These are phyloP conservation scores for Gardenia jasminoides DNA, from an alignment of 257 asterid genomes.

Conservation along the genomic window DNA sequence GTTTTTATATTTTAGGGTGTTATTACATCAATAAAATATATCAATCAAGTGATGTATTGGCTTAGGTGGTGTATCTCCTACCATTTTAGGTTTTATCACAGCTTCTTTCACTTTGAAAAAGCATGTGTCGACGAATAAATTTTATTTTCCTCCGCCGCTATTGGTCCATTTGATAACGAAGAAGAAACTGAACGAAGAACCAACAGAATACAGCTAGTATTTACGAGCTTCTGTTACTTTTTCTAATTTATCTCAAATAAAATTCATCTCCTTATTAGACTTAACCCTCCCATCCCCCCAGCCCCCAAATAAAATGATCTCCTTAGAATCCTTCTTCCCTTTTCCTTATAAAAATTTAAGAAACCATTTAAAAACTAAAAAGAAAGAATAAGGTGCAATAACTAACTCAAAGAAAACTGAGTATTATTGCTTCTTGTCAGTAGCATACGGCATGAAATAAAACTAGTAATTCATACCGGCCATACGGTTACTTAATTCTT, in stretches of 20 bases:
- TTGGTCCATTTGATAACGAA: neutral
- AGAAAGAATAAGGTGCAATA: neutral
- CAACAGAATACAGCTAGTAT: neutral
- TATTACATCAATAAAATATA: too few species aligned
- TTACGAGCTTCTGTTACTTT: neutral
- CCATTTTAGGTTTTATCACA: neutral
- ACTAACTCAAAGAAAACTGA: neutral
- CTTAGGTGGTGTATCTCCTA: neutral
- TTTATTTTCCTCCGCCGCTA: neutral
- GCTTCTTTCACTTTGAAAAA: neutral
- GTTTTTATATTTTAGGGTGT: neutral
- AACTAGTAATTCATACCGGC: neutral
- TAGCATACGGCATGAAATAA: neutral
- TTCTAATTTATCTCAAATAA: neutral
- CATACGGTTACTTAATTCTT: neutral
- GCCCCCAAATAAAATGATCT: too few species aligned
- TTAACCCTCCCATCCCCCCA: too few species aligned
- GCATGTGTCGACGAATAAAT: neutral
- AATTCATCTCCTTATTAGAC: too few species aligned
- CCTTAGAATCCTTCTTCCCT: neutral
- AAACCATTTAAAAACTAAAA: neutral
- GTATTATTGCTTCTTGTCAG: neutral
- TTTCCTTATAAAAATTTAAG: neutral
- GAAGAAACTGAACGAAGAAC: neutral
- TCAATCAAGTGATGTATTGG: neutral